Base-by-base conservation (phyloP, 2,329 filamentous ascomycete species). In the Arthrobotrys megalospora region DNA sequence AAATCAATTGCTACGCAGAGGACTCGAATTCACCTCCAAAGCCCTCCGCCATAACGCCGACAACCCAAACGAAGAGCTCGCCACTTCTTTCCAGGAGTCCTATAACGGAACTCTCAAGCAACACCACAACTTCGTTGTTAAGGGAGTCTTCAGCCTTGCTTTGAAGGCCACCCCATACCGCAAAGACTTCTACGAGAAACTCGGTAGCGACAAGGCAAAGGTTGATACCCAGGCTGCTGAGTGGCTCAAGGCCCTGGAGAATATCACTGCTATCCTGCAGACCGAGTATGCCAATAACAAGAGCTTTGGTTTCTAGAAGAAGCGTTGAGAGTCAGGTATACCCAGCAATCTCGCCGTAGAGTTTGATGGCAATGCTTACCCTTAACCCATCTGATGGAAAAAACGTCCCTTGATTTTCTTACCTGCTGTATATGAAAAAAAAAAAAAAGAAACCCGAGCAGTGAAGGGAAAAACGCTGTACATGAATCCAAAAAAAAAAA, bases 111-210 rank as follows among this genome's bases (percentile, higher is more conserved):
- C 95, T 62, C 91, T 99, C 82, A 97, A 97, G 87, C 92, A 92
- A 28, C 91, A 97, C 87, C 96, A 99, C 88, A 90, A 88, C 83
- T 94, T 97, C 85, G 82, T 97, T 80, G 87, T 97, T 82, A 97
- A 97, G 88, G 93, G 93, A 79, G 88, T 97, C 83, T 98, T 98
- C 89, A 92, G 89, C 82, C 92, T 94, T 79, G 95, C 95, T 84
- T 97, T 99, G 94, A 89, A 90, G 82, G 94, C 94, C 16, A 95
- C 92, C 81, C 96, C 96, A 1, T 97, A 97, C 88, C 90, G 95
- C 81, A 93, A 93, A 84, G 93, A 95, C 85, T 98, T 99, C 84
- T 98, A 97, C 84, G 86, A 86, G 80, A 97, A 97, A 89, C 88
- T 99, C 50, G 94, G 92, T 19, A 89, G 93, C 83, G 85, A 88